Conservation (phyloP, 208 protist species). For the Trypanosoma caninum region DNA sequence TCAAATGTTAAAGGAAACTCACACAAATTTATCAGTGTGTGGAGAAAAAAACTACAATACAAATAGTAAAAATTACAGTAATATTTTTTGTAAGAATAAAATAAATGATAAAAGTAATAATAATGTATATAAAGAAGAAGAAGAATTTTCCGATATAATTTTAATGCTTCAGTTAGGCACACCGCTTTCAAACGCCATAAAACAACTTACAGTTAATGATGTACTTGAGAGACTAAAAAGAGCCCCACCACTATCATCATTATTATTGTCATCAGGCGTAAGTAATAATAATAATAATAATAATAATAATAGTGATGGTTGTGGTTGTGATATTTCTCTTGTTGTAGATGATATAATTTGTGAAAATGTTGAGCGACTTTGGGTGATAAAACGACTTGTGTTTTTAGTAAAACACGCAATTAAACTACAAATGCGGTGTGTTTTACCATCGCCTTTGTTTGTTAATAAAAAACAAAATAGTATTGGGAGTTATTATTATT, state of each 20-base stretch:
- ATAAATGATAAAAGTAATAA: not conserved
- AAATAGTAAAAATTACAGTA: not conserved
- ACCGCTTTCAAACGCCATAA: slow-evolving; percentile 1
- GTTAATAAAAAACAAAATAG: not conserved
- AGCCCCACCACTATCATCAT: not conserved
- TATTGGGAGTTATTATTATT: too few relatives aligned
- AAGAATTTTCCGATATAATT: not conserved
- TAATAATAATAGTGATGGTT: not conserved
- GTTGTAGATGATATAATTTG: slow-evolving; percentile 1
- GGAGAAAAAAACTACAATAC: not conserved
- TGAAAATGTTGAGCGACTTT: slow-evolving; percentile 15
- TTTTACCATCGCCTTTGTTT: not conserved
- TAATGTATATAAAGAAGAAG: not conserved
- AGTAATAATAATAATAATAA: not conserved
- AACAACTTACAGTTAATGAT: slow-evolving; percentile 1
- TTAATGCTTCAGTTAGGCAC: not conserved
- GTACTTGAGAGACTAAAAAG: slow-evolving; percentile 9
- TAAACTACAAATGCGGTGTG: slow-evolving; percentile 1
- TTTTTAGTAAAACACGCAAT: slow-evolving; percentile 13
- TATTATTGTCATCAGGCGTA: not conserved
- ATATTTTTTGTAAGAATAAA: slow-evolving; percentile 2
- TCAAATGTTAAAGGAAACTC: not conserved
- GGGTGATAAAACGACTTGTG: slow-evolving; percentile 10
- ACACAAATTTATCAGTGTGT: not conserved
- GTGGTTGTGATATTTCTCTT: not conserved